These are phyloP conservation scores for Lodderomyces metapsilosis DNA, from an alignment of 1,139 yeast species.

Conservation along the genomic window DNA sequence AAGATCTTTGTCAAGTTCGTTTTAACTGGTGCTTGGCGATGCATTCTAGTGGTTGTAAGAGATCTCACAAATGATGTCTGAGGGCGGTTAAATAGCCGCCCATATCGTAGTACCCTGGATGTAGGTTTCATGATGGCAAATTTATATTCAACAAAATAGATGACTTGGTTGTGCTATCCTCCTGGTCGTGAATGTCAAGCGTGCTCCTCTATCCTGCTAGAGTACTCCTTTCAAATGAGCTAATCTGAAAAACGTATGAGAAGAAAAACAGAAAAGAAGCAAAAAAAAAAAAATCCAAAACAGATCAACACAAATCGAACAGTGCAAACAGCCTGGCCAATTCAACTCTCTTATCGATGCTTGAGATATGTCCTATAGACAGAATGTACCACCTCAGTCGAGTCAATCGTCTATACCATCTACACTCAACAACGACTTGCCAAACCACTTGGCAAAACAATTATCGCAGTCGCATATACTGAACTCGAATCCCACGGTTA, in stretches of 20 bases:
- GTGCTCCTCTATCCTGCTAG: not conserved
- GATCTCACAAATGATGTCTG: not conserved
- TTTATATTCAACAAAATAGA: not conserved
- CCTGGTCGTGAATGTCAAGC: too few relatives aligned
- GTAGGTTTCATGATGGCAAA: slow-evolving; percentile 1
- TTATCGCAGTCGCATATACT: slow-evolving; percentile 1
- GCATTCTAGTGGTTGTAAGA: not conserved
- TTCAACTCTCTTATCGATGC: slow-evolving; percentile 3
- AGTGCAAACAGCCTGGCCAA: not conserved
- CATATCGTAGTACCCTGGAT: slow-evolving; percentile 4
- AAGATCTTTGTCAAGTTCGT: slow-evolving; percentile 34
- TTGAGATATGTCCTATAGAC: not conserved
- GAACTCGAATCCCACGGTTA: slow-evolving; percentile 5
- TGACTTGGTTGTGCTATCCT: not conserved
- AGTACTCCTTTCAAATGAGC: not conserved
- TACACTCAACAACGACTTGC: not conserved
- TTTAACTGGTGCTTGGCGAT: not conserved
- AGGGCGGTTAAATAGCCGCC: not conserved
- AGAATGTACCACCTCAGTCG: not conserved
- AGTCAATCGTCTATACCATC: slow-evolving; percentile 1
- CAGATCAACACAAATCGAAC: not conserved
- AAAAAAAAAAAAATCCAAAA: not conserved
- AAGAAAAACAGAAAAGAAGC: not conserved
- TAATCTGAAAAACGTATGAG: not conserved
- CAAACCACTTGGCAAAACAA: slow-evolving; percentile 3